phyloP scores from a whole-genome alignment of 176 grass and related monocot genomes.

The Aegilops speltoides region DNA sequence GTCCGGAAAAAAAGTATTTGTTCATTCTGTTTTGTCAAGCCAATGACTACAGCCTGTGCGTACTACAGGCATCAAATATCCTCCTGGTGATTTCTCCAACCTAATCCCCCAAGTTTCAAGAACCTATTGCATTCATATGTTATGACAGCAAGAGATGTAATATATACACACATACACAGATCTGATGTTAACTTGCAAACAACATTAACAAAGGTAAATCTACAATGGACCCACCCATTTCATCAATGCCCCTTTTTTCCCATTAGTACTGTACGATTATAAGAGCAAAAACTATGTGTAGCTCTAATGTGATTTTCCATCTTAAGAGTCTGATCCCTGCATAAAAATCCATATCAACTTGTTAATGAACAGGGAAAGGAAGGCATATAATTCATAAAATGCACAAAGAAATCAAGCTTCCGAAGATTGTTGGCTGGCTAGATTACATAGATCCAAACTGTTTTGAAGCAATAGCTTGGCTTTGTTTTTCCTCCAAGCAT shows the following conservation, averaged over 20 bases:
- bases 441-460: constrained; percentile 2
- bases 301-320: background rate
- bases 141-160: background rate
- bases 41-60: background rate
- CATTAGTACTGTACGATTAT: background rate
- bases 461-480: constrained; percentile 15
- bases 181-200: background rate
- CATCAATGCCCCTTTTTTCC: background rate
- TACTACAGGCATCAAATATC: background rate
- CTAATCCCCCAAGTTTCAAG: background rate
- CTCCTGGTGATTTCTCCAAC: background rate
- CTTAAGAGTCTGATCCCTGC: background rate
- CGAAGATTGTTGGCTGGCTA: background rate
- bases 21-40: background rate
- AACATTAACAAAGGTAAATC: background rate
- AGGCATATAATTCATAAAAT: background rate
- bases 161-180: background rate
- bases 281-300: background rate
- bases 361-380: background rate
- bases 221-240: background rate
- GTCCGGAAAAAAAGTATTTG: no score
- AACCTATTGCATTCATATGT: background rate
- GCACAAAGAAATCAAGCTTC: background rate
- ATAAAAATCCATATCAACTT: background rate
- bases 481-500: background rate